Base-by-base conservation (phyloP, 768 basidiomycete species). In the Psilocybe cyanescens region DNA sequence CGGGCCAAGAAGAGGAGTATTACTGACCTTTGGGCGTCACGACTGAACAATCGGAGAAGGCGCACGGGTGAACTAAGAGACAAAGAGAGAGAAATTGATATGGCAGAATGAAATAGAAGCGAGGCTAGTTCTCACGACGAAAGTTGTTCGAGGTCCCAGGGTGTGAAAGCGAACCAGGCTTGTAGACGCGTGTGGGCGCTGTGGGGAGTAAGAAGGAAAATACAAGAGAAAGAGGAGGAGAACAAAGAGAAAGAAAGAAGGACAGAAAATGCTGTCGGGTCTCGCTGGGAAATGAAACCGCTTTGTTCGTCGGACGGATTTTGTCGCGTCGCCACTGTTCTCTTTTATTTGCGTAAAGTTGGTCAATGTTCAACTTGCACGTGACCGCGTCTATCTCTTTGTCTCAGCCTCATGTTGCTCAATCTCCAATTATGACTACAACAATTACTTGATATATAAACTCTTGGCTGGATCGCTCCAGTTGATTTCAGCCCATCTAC, bases 1-100 rank as follows among this genome's bases (percentile, higher is more conserved):
- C 47, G 64, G 67, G 57, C 59, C 54, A 30, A 57, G 51, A 62
- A 49, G 60, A 24, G 47, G 45, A 62, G 37, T 37, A 14, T 41
- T 59, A 72, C 79, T 62, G 64, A 87, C 87, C 83, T 84, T 78
- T 76, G 66, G 65, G 73, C 68, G 75, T 77, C 88, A 86, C 64
- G 87, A 89, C 70, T 74, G 85, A 83, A 73, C 74, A 71, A 68
- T 79, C 85, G 86, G 86, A 88, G 86, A 86, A 85, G 87, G 87
- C 87, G 86, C 80, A 79, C 86, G 86, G 86, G 75, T 70, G 68
- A 55, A 68, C 60, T 53, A 55, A 55, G 57, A 57, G 50, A 65
- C 50, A 56, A 55, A 30, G 44, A 37, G 56, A 33, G 49, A 54
- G 30, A 51, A 35, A 46, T 44, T 63, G 59, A 58, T 45, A 29